Base-by-base conservation (phyloP, 2,329 filamentous ascomycete species). In the Colletotrichum musae region DNA sequence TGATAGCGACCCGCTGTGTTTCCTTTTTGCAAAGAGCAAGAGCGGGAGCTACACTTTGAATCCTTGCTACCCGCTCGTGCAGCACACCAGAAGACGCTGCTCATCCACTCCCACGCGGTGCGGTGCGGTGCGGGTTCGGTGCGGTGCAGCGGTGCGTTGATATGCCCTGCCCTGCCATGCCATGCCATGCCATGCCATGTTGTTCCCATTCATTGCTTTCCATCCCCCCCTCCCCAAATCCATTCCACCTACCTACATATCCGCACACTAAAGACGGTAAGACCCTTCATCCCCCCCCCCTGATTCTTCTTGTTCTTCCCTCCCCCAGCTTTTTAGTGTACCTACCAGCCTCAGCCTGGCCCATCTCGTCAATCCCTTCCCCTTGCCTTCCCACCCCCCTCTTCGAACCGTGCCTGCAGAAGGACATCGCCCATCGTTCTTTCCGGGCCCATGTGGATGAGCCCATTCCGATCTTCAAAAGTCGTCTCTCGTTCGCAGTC, bases 51-150 rank as follows among this genome's bases (percentile, higher is more conserved):
- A 73, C 77, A 75, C 78, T 75, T 75, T 78, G 77, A 70, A 74
- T 77, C 75, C 78, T 75, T 79, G 77, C 77, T 83, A 82, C 79
- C 81, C 80, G 80, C 79, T 79, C 79, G 77, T 83, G 81, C 80
- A 82, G 78, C 71, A 71, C 64, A 69, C 61, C 60, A 69, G 62
- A 65, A 5, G 45, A 9, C 9, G 16, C 9, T 45, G 56, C 62
- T 60, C 56, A 28, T 61, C 58, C 52, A 58, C 47, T 58, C 47
- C 32, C 26, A 51, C 36, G 24, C 47, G 45, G 16, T 16, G 26
- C 32, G 32, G 3, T 2, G 32, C 32, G 32, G 32, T 36, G 32
- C 32, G 32, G 32, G 32, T 32, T 6, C 28, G 28, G 28, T 24
- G 21, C 28, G 28, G 28, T 32, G 28, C 28, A 9, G 28, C 28